Base-by-base conservation (phyloP, 1,284 basidiomycete genomes). In the Ceratobasidium papillatum region DNA sequence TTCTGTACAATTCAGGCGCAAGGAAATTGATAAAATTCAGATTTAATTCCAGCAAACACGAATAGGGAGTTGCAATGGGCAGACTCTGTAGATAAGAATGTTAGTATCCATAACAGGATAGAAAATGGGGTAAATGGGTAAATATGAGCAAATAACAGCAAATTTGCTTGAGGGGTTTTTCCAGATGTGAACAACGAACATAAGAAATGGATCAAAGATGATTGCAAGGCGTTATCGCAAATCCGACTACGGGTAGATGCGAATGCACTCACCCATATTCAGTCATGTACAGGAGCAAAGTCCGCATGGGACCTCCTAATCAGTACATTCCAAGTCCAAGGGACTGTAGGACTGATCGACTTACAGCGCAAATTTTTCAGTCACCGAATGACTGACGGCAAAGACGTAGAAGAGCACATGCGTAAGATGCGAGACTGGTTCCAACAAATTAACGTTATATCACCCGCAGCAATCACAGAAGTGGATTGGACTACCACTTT, bases 361-460 rank as follows among this genome's bases (percentile, higher is more conserved):
- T 34, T 32, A 8, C 32, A 27, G 27, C 17, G 22, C 5, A 58
- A 25, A 32, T 58, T 58, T 25, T 58, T 58, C 54, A 32, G 54
- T 34, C 54, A 58, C 32, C 32, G 54, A 34, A 58, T 58, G 54
- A 32, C n/a, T 34, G 32, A 30, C 54, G 32, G 54, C 32, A 25
- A 58, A 58, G 54, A 58, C 54, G 19, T 58, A 5, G 25, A 58
- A 34, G 54, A 58, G 9, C 54, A 58, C 54, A 58, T 58, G 25
- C 54, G 32, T 17, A 27, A 58, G 32, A 58, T 58, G 54, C 32
- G 27, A 19, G 32, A 58, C 17, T 58, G 54, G 54, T 58, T 27
- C 30, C 54, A 58, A 58, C 54, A 58, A 32, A 58, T 58, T 19
- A 58, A 58, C 7, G 27, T 22, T 17, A 58, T 58, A 14, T 19